Conservation (phyloP, 768 basidiomycete genomes). For the Lactifluus subvellereus region DNA sequence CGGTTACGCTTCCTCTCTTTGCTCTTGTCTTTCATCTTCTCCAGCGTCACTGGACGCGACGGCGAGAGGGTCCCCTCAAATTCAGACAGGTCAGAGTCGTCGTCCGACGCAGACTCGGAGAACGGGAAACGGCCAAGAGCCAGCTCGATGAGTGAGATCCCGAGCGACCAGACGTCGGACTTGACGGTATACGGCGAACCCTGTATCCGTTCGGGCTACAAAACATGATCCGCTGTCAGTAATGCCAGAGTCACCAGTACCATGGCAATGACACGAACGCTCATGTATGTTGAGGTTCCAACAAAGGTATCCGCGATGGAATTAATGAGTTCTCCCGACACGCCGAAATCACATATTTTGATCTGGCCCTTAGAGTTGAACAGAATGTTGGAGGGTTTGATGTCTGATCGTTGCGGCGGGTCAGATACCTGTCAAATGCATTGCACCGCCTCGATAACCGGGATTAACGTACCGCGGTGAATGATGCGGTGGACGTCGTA, state of each 20-base stretch:
- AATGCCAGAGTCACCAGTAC: conserved; percentile 17
- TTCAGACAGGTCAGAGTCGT: conserved; percentile 69
- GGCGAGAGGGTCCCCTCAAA: conserved; percentile 79
- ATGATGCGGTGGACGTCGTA: conserved; percentile 98
- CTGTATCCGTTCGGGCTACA: conserved; percentile 96
- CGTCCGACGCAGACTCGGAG: conserved; percentile 66
- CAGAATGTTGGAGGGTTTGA: conserved; percentile 98
- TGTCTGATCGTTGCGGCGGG: conserved; percentile 51
- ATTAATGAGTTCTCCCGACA: conserved; percentile 97
- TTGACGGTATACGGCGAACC: conserved; percentile 98
- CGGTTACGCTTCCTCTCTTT: conserved; percentile 65
- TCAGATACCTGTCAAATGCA: not conserved
- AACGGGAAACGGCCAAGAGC: conserved; percentile 98
- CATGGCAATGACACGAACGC: conserved; percentile 50
- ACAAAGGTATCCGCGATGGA: conserved; percentile 99
- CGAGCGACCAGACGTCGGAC: conserved; percentile 98
- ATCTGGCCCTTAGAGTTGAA: conserved; percentile 92
- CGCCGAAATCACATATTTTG: conserved; percentile 99
- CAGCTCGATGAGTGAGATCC: conserved; percentile 94
- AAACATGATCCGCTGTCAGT: conserved; percentile 17
- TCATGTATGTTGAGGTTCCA: conserved; percentile 99
- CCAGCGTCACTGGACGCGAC: conserved; percentile 50
- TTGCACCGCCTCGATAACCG: not conserved
- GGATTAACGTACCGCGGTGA: conserved; percentile 75
- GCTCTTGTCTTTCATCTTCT: conserved; percentile 32